Evolutionary conservation across 768 basidiomycete species (phyloP), one percentile per base, ranked within the genome.

Genomic region (Russula dissimulans): DNA sequence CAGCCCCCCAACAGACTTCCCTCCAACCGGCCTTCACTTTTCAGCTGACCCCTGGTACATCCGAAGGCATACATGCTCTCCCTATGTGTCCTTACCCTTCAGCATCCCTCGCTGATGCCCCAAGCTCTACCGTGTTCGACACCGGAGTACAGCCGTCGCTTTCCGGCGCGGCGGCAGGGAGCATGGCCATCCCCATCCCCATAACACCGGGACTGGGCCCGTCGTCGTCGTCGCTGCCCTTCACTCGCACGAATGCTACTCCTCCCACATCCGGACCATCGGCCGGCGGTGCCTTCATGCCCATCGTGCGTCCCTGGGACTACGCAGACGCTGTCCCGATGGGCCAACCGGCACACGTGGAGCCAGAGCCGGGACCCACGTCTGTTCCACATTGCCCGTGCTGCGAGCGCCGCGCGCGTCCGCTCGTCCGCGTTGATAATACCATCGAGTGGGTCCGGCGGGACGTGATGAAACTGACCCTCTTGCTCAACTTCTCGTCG

Each of bases 361-460:
- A 15, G 6, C 17, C 41, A 10, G 59, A 31, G n/a, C 49, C 26
- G 26, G 17, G 22, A 26, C 45, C 17, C 7, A 31, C 5, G 9
- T n/a, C 59, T 10, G 12, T n/a, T 48, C 10, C 36, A 26, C 29
- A 14, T 6, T 45, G 39, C 34, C 6, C n/a, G 44, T 45, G 18
- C 31, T 26, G 43, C 43, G 17, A 18, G 38, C 50, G 54, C 22
- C 22, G 22, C 5, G 17, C n/a, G 32, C 36, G 26, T 1, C 60
- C 60, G 17, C 9, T 46, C 6, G 60, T 61, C n/a, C 60, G 55
- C 10, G 43, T 56, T 4, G 32, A 55, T 11, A 49, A 56, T 39
- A 41, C 29, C 22, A n/a, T 56, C 3, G 54, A 61, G 38, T 61
- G 60, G 60, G 38, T 61, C 42, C 12, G 60, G 7, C 55, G 54